A percentile compares a stretch with the other conserved stretches of the same genome.
Evolutionary conservation across 495 filamentous ascomycete genomes (phyloP).

Genomic region (Thozetella sp.): DNA sequence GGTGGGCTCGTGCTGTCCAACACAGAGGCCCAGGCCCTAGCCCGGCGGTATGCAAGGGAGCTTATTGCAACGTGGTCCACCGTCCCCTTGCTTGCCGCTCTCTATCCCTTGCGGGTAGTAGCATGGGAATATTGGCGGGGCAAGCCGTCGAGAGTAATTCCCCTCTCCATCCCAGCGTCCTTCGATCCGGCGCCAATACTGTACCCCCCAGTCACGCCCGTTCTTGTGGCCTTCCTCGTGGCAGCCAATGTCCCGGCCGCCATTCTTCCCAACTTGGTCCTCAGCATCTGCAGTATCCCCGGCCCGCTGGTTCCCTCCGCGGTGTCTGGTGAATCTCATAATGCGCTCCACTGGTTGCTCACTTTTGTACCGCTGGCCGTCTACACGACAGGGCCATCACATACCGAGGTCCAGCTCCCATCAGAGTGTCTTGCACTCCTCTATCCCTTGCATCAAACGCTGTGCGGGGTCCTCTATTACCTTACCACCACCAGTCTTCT

Average conservation of each 20-base stretch:
- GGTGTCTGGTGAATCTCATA: conserved; percentile 52
- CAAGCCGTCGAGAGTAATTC: conserved; percentile 32
- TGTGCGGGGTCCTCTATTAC: conserved; percentile 72
- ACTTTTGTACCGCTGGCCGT: conserved; percentile 61
- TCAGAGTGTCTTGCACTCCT: conserved; percentile 68
- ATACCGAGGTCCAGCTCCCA: conserved; percentile 26
- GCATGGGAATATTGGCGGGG: conserved; percentile 40
- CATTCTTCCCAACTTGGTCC: conserved; percentile 77
- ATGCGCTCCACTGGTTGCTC: conserved; percentile 72
- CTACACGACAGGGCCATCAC: background rate
- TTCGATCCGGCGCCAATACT: conserved; percentile 93
- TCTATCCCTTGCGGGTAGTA: conserved; percentile 49
- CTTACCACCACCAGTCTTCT: conserved; percentile 87
- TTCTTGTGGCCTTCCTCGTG: conserved; percentile 80
- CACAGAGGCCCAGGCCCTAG: conserved; percentile 21
- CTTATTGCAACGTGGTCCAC: conserved; percentile 20
- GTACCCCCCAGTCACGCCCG: conserved; percentile 77
- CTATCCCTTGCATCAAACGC: conserved; percentile 84
- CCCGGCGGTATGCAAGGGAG: conserved; percentile 27
- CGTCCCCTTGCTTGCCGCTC: conserved; percentile 21
- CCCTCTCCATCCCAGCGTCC: conserved; percentile 60
- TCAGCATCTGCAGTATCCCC: conserved; percentile 80
- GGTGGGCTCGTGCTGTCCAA: conserved; percentile 33
- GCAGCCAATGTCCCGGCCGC: conserved; percentile 53
- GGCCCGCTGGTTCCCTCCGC: conserved; percentile 67